Percentiles rank a stretch among this genome's conserved stretches.
Conservation (phyloP, 2,329 filamentous ascomycete genomes). For the Trichoderma sp. region DNA sequence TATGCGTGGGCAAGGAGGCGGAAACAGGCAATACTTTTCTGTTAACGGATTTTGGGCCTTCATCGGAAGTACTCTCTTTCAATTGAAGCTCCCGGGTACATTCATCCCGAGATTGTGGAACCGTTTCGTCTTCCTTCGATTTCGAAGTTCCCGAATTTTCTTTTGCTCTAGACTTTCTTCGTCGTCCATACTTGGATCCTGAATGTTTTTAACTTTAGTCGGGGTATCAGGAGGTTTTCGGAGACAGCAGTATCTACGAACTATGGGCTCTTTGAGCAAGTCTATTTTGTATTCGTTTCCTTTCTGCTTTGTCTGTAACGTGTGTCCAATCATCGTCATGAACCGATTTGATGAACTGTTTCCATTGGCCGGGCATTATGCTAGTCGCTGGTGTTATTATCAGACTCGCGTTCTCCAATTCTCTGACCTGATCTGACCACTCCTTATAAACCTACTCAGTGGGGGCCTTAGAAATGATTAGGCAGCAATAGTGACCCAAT, state of each 20-base stretch:
- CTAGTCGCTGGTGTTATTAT: neutral
- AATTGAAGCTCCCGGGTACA: neutral
- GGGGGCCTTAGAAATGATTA: neutral
- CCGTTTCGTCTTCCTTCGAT: neutral
- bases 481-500: neutral
- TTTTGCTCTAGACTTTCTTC: neutral
- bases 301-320: neutral
- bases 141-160: neutral
- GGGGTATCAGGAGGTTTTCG: too few relatives aligned
- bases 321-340: neutral
- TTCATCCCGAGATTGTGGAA: neutral
- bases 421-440: neutral
- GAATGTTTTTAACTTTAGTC: neutral
- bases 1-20: neutral
- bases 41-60: neutral
- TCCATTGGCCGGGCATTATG: neutral
- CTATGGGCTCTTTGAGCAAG: conserved; percentile 5
- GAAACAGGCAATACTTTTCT: neutral
- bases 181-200: conserved; percentile 1
- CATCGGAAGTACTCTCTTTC: neutral
- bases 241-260: neutral
- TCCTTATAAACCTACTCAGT: neutral
- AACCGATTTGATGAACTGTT: neutral
- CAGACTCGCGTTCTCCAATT: neutral
- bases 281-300: conserved; percentile 1